Conservation (phyloP, 805 yeast genomes). For the Cyberlindnera lachancei region DNA sequence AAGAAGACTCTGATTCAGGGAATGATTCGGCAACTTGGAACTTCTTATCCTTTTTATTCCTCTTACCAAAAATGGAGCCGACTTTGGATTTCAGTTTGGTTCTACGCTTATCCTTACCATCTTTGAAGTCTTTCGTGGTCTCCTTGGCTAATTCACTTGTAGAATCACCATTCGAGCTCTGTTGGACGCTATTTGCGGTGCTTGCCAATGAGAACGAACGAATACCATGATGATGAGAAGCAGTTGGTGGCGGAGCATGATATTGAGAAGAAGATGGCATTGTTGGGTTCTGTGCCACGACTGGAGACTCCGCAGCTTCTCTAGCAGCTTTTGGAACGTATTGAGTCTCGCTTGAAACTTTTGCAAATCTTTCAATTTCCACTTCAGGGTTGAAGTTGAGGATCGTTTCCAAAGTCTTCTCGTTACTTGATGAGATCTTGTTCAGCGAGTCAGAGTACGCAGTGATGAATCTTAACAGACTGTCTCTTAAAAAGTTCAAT, state of each 20-base stretch:
- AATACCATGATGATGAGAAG: background rate
- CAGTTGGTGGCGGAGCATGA: conserved; percentile 2
- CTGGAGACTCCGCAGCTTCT: conserved; percentile 23
- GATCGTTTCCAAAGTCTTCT: conserved; percentile 56
- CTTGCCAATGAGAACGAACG: conserved; percentile 18
- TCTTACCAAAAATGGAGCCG: conserved; percentile 69
- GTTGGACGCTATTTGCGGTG: conserved; percentile 9
- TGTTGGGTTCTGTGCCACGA: conserved; percentile 2
- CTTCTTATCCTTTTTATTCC: conserved; percentile 36
- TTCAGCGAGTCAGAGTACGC: conserved; percentile 47
- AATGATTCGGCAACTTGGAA: conserved; percentile 10
- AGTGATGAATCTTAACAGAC: conserved; percentile 59
- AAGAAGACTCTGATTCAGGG: conserved; percentile 22
- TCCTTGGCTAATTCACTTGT: no score
- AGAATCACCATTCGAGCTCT: no score
- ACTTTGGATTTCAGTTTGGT: conserved; percentile 55
- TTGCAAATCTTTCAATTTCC: conserved; percentile 52
- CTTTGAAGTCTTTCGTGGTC: conserved; percentile 8
- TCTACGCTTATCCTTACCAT: conserved; percentile 22
- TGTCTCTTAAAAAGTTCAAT: conserved; percentile 53
- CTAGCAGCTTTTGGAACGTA: conserved; percentile 22
- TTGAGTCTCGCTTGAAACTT: conserved; percentile 25
- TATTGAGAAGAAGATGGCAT: background rate
- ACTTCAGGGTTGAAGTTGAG: conserved; percentile 55
- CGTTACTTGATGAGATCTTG: conserved; percentile 41